These are phyloP conservation scores for Trametes hirsuta DNA, from an alignment of 1,284 basidiomycete genomes.

Conservation along the genomic window DNA sequence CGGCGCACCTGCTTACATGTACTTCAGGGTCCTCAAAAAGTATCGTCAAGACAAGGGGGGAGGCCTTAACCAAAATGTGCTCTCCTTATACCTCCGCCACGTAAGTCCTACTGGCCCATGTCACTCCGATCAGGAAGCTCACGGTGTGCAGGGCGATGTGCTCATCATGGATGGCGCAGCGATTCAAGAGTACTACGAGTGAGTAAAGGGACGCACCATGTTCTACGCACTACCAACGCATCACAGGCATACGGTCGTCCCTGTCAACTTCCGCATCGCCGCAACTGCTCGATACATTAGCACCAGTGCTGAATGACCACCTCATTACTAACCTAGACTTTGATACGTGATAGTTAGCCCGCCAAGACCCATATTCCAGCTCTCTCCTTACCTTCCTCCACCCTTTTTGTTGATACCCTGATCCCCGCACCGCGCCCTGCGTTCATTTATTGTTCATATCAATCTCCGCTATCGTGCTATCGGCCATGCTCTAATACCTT, in stretches of 20 bases:
- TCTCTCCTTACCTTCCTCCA: too few species aligned
- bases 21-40: slow-evolving; percentile 58
- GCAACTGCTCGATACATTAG: slow-evolving; percentile 54
- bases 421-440: too few species aligned
- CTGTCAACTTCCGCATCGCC: slow-evolving; percentile 55
- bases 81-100: slow-evolving; percentile 66
- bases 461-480: too few species aligned
- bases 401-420: too few species aligned
- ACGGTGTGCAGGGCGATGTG: slow-evolving; percentile 63
- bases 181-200: slow-evolving; percentile 75
- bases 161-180: slow-evolving; percentile 72
- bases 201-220: slow-evolving; percentile 27
- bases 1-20: slow-evolving; percentile 74
- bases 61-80: slow-evolving; percentile 39
- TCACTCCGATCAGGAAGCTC: too few species aligned
- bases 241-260: slow-evolving; percentile 51
- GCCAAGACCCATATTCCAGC: too few species aligned
- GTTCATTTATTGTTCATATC: neutral
- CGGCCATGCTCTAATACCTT: neutral
- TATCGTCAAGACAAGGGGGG: slow-evolving; percentile 37
- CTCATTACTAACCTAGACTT: too few species aligned
- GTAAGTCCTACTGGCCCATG: slow-evolving; percentile 44
- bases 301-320: slow-evolving; percentile 17
- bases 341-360: neutral
- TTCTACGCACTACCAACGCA: neutral